phyloP scores from a whole-genome alignment of 345 rosid species.

The Cochlearia excelsa region DNA sequence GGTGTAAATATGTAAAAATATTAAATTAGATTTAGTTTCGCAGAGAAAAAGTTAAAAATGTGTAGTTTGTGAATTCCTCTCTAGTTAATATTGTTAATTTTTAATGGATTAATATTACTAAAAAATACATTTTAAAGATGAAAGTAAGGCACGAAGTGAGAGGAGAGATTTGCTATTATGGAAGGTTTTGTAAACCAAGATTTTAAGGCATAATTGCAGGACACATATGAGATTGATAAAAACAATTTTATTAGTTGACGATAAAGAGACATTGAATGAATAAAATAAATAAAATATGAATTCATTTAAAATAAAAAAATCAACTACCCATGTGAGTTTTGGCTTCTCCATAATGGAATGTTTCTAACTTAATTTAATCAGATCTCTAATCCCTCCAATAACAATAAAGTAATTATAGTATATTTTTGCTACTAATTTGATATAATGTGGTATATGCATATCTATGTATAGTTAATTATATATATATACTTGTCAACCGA shows the following conservation, averaged over 20 bases:
- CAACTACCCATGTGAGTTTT: slow-evolving; percentile 37
- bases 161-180: neutral
- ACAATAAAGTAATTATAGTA: neutral
- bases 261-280: slow-evolving; percentile 23
- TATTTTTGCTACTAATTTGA: neutral
- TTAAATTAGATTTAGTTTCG: too few species aligned
- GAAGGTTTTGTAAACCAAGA: slow-evolving; percentile 19
- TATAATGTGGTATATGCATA: neutral
- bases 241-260: slow-evolving; percentile 12
- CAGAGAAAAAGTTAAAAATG: too few species aligned
- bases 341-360: slow-evolving; percentile 36
- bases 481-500: neutral
- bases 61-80: too few species aligned
- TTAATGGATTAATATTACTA: too few species aligned
- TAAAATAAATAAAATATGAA: slow-evolving; percentile 6
- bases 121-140: neutral
- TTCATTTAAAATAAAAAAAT: slow-evolving; percentile 14
- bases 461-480: neutral
- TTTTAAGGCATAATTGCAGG: slow-evolving; percentile 30
- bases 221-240: slow-evolving; percentile 3
- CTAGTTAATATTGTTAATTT: too few species aligned
- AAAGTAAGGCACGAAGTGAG: neutral
- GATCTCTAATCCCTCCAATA: slow-evolving; percentile 21
- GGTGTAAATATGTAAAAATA: too few species aligned
- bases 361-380: slow-evolving; percentile 23